Evolutionary conservation across 2,329 filamentous ascomycete species (phyloP), one percentile per base, ranked within the genome.

Genomic region (Cladophialophora exuberans): DNA sequence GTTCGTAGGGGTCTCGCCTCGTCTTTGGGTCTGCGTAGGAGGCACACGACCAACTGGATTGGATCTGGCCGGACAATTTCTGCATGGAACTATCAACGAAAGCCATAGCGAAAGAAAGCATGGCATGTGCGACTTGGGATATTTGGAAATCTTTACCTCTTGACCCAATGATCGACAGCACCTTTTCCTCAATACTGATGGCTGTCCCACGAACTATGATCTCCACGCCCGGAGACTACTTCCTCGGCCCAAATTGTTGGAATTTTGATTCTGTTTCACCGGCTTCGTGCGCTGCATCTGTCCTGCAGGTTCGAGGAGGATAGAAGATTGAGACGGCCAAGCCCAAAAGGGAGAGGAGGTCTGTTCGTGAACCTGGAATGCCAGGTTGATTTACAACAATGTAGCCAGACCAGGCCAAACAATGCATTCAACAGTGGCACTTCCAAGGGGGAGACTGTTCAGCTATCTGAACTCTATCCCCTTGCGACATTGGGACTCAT

Each of bases 401-500:
- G 46, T 46, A 20, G 52, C 41, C 26, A 17, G 33, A 33, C 36
- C 31, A 45, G 53, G 36, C 26, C 20, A 25, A 51, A 45, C 22
- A 22, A 41, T 47, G 25, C 46, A 33, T 42, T 47, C 41, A 43
- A 41, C 35, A 11, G 18, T 22, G 31, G 22, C 20, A 47, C 46
- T 10, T 30, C 22, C 22, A 26, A 38, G 35, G 28, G 33, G 30
- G 45, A 48, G 30, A 33, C 33, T 36, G 20, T 42, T 52, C 28
- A 30, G 36, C 25, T 30, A 6, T 45, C 11, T 23, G 23, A 28
- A 5, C 26, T 55, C 36, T 52, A 47, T 56, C 58, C 54, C 54
- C 50, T 56, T 53, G 54, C 55, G 31, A 30, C 55, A 54, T 31
- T 33, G 28, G 39, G 31, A 56, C 47, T 58, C 58, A 54, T 52